phyloP scores from a whole-genome alignment of 148 eudicot species.

The Bassia scoparia region DNA sequence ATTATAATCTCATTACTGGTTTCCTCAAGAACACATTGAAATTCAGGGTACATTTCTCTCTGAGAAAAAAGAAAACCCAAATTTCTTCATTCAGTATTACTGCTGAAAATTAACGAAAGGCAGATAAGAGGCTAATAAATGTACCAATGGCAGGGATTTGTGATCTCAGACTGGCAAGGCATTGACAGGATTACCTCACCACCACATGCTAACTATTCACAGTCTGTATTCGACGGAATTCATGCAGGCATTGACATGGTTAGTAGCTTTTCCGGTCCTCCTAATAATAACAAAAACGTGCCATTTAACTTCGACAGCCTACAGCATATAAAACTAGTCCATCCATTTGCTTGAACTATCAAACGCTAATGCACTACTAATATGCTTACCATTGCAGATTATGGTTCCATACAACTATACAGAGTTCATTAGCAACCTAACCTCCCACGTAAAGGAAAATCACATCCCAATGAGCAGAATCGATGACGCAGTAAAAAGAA shows the following conservation, averaged over 20 bases:
- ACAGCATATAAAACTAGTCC: background rate
- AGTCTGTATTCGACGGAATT: slow-evolving; percentile 55
- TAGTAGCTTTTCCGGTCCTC: no score
- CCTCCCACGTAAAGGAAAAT: slow-evolving; percentile 39
- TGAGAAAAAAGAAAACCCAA: no score
- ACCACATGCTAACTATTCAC: slow-evolving; percentile 60
- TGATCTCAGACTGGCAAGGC: slow-evolving; percentile 76
- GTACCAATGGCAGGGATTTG: slow-evolving; percentile 60
- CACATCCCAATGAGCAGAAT: slow-evolving; percentile 57
- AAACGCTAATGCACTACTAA: background rate
- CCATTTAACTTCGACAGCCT: background rate
- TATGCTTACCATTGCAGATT: slow-evolving; percentile 36
- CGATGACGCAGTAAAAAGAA: slow-evolving; percentile 62
- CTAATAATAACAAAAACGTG: no score
- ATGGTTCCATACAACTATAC: slow-evolving; percentile 54
- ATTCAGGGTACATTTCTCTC: slow-evolving; percentile 48
- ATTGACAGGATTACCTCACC: slow-evolving; percentile 69
- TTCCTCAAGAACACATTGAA: slow-evolving; percentile 59
- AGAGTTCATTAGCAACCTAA: slow-evolving; percentile 45
- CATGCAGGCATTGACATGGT: slow-evolving; percentile 92
- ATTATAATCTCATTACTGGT: slow-evolving; percentile 50
- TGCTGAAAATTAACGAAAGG: no score
- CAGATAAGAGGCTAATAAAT: no score
- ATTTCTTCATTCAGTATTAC: no score
- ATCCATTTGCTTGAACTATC: background rate